Evolutionary conservation across 164 flowering plant genomes (phyloP).

Genomic region (Nelumbo lutea): DNA sequence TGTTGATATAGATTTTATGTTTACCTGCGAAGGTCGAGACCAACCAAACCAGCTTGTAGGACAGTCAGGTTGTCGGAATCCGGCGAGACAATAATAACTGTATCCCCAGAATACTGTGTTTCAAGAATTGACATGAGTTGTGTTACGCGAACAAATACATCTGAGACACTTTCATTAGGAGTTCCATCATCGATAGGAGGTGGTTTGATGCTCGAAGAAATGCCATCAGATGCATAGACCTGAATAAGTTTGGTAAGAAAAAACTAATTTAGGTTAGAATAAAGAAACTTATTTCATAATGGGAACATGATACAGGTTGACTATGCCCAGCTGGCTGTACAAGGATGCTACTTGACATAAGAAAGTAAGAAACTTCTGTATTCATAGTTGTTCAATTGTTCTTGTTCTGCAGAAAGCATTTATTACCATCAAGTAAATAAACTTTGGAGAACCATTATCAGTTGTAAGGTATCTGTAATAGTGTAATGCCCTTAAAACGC

Average conservation of each 20-base stretch:
- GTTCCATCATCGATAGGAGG: conserved; percentile 89
- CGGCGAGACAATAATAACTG: conserved; percentile 79
- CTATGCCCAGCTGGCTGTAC: no score
- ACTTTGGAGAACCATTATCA: no score
- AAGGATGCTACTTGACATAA: no score
- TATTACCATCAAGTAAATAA: no score
- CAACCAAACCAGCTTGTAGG: conserved; percentile 87
- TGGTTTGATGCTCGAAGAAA: conserved; percentile 70
- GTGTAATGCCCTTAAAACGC: no score
- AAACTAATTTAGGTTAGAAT: background rate
- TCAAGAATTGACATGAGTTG: conserved; percentile 95
- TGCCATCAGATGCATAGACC: conserved; percentile 75
- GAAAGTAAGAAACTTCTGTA: no score
- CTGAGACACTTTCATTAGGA: conserved; percentile 84
- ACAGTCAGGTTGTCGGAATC: conserved; percentile 92
- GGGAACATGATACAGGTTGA: background rate
- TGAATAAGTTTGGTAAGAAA: conserved; percentile 19
- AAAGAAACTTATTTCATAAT: background rate
- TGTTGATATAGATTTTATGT: background rate
- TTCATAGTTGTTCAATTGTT: no score
- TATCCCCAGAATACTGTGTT: conserved; percentile 86
- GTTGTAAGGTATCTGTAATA: no score
- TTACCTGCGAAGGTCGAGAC: conserved; percentile 88
- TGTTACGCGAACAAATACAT: conserved; percentile 93
- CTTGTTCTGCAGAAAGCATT: no score